Evolutionary conservation across 768 basidiomycete genomes (phyloP), one percentile per base, ranked within the genome.

Genomic region (Boletus subcaerulescens): DNA sequence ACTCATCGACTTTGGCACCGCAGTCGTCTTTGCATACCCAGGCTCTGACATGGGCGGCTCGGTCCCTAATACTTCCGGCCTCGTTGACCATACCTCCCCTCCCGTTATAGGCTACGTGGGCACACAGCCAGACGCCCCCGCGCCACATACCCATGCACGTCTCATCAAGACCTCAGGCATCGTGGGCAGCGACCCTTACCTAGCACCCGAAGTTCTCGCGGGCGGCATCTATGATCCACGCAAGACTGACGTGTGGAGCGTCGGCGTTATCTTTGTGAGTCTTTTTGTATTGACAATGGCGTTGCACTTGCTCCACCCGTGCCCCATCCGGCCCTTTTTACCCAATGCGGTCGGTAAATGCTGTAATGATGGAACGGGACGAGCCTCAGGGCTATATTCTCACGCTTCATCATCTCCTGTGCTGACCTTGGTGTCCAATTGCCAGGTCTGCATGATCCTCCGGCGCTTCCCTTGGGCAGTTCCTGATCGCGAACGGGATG

Each of bases 401-500:
- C 39, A 59, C 53, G 40, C 45, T 55, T 60, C 31, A 18, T 46
- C 0, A 8, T 56, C 7, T 46, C 50, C 50, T 56, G 53, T 47
- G 45, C 65, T 65, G 39, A 67, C 39, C n/a, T 29, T 13, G 38
- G 35, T 33, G 14, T 26, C 26, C 14, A 35, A 33, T 45, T 33
- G 10, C 17, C 44, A 70, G 69, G 69, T 72, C 2, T 99, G 97
- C 77, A 99, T 99, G 97, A 78, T 97, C 60, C 82, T 99, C 33
- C 82, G 96, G 50, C 83, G 97, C 48, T 99, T 99, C 78, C 97
- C 97, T 5, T 99, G 97, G 97, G 98, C 93, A 72, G 89, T 98
- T 53, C 96, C 97, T 12, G 97, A 99, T 68, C 78, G 86, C 64
- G 96, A 96, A 80, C 85, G 85, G 17, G 97, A 98, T 69, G 82